Evolutionary conservation across 2,329 filamentous ascomycete species (phyloP), one percentile per base, ranked within the genome.

Genomic region (Colletotrichum sp.): DNA sequence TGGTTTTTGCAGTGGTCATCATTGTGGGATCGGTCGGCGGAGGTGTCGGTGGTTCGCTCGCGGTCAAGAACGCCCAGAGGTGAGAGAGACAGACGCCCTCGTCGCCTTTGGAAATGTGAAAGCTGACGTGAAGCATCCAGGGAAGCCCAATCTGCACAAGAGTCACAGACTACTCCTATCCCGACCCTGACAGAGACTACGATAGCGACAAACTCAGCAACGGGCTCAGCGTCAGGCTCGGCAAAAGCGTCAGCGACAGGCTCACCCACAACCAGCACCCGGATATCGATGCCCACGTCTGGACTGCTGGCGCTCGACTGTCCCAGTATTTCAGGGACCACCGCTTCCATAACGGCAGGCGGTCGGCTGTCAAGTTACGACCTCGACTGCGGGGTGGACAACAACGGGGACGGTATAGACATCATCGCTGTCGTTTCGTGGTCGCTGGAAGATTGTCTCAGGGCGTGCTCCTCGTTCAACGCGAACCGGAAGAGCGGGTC

Each of bases 81-180:
- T n/a, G 19, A 48, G 39, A 12, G 6, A 2, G 3, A 4, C 0
- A 48, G 9, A 48, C 19, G 6, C 5, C 9, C 39, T 48, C 9
- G 19, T 48, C 19, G 19, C 6, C 9, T 12, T 12, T 0, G 4
- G 6, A 12, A n/a, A 6, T 48, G 8, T 1, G 9, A 4, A 48
- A n/a, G 39, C 39, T 48, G 12, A 2, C 3, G 9, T 12, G 4
- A 48, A 48, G 39, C 39, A 6, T 48, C 3, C 39, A 48, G 39
- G 9, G 19, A 0, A 1, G 39, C 39, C 39, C 39, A 12, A 9
- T 6, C 39, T 48, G 39, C 39, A 6, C 3, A n/a, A 12, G 19
- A 48, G 9, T 48, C 39, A 19, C 39, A 48, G 6, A 9, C 39
- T 48, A n/a, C 39, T 48, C 19, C 5, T 48, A 48, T 19, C n/a